phyloP scores from a whole-genome alignment of 805 yeast genomes.

The Tanozyma kutaoensis region DNA sequence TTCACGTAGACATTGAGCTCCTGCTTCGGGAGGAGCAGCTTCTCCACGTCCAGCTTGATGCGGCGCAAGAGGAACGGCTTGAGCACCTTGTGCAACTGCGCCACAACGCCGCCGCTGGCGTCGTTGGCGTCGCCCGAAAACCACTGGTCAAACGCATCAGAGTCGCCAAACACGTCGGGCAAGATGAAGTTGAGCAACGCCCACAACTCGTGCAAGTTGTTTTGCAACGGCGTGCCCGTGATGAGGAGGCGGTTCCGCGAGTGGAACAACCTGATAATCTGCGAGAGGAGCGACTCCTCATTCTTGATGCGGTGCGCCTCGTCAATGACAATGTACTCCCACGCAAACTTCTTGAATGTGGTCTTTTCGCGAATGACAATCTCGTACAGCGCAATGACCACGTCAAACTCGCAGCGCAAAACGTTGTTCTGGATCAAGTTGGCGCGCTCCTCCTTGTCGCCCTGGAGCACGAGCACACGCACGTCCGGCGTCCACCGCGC shows the following conservation, averaged over 20 bases:
- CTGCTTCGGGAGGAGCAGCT: constrained; percentile 77
- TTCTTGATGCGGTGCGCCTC: constrained; percentile 96
- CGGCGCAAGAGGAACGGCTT: constrained; percentile 83
- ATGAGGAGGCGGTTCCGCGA: constrained; percentile 75
- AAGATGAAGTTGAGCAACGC: constrained; percentile 79
- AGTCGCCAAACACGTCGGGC: constrained; percentile 92
- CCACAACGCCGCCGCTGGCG: constrained; percentile 67
- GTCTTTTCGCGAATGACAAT: constrained; percentile 86
- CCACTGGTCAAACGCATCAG: constrained; percentile 87
- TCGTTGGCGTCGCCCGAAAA: constrained; percentile 54
- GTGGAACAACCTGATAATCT: constrained; percentile 79
- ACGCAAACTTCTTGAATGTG: constrained; percentile 63
- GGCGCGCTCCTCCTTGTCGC: constrained; percentile 71
- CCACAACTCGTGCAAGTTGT: constrained; percentile 93
- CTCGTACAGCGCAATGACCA: constrained; percentile 81
- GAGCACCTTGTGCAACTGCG: constrained; percentile 77
- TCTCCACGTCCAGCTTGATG: constrained; percentile 88
- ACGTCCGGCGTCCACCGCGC: constrained; percentile 95
- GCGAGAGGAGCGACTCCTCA: constrained; percentile 85
- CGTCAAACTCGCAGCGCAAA: constrained; percentile 73
- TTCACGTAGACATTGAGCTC: constrained; percentile 86
- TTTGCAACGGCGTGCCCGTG: constrained; percentile 94
- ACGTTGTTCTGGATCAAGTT: constrained; percentile 45
- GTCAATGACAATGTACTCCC: constrained; percentile 92
- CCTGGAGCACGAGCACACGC: constrained; percentile 72